Evolutionary conservation across 257 asterid genomes (phyloP), one percentile per base, ranked within the genome.

Genomic region (Nicotiana knightiana): DNA sequence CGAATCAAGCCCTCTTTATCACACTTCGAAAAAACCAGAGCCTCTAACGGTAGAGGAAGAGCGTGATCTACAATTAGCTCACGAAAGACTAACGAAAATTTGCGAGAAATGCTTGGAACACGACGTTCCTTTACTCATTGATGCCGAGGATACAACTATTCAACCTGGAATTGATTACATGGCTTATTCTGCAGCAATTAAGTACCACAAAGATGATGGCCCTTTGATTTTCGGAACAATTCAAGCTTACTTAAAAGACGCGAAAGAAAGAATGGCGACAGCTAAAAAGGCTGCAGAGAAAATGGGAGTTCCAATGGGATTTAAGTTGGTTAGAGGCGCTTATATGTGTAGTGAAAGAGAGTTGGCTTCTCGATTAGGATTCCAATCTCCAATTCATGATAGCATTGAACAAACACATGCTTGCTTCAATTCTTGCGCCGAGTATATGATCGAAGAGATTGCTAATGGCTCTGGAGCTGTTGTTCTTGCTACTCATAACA

Each of bases 101-200:
- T 92, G 97, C 76, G 62, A 67, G 4, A 86, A 84, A 1, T 89
- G 97, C 32, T 2, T 81, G 0, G 90, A 89, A 48, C 82, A 79
- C 1, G 71, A 87, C 6, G 85, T 90, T 16, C 97, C 98, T 7
- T 43, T 96, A 16, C 70, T 96, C 0, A 89, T 96, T 16, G 98
- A 96, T 65, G 99, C 99, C 15, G 99, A 96, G 88, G 98, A 93
- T 11, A 90, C 98, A 0, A 28, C 81, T 0, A 76, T 93, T 51
- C 99, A 96, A 83, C 97, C 99, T 0, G 98, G 92, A 7, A 96
- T 96, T 4, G 99, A 96, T 81, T 93, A 96, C 85, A 32, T 96
- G 28, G 80, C 93, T 0, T 96, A 96, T 85, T 82, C 93, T 6
- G 92, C 98, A 0, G 91, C 96, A 0, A 30, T 90, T 7, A 54